Conservation (phyloP, 495 filamentous ascomycete genomes). For the Penicillium nucicola region DNA sequence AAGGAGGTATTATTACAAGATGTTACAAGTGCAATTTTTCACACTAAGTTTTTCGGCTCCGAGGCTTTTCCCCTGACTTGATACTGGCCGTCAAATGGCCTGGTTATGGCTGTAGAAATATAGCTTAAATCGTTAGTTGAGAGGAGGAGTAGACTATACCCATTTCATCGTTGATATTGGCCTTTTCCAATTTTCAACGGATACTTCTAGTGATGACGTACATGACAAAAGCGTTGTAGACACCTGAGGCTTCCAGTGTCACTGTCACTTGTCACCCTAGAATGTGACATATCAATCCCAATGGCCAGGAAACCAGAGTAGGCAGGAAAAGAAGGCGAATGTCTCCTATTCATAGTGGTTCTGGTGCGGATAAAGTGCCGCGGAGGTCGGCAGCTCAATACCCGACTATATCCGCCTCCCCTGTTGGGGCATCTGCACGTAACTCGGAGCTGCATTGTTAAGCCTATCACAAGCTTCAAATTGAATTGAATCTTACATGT, state of each 20-base stretch:
- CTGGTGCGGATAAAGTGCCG: constrained; percentile 1
- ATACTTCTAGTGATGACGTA: constrained; percentile 12
- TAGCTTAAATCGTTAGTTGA: no score
- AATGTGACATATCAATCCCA: neutral
- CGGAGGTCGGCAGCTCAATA: constrained; percentile 17
- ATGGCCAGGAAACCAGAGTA: no score
- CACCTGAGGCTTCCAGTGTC: constrained; percentile 14
- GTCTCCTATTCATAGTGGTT: no score
- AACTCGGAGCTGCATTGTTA: constrained; percentile 2
- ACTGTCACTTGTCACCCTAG: constrained; percentile 8
- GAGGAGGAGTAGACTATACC: no score
- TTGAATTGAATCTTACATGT: neutral
- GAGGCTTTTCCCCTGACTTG: neutral
- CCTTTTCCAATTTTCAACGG: neutral
- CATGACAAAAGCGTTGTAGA: neutral
- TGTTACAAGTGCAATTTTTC: constrained; percentile 2
- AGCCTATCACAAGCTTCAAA: constrained; percentile 1
- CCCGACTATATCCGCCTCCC: constrained; percentile 17
- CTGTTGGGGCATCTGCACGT: constrained; percentile 12
- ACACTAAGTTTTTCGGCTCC: constrained; percentile 4
- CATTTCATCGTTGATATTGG: no score
- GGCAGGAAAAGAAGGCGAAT: no score
- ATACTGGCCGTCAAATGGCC: no score
- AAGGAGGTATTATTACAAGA: constrained; percentile 2
- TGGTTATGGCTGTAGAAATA: no score